Percentiles rank a stretch among this genome's conserved stretches.
Evolutionary conservation across 768 basidiomycete species (phyloP).

Genomic region (Pulveroboletus sp.): DNA sequence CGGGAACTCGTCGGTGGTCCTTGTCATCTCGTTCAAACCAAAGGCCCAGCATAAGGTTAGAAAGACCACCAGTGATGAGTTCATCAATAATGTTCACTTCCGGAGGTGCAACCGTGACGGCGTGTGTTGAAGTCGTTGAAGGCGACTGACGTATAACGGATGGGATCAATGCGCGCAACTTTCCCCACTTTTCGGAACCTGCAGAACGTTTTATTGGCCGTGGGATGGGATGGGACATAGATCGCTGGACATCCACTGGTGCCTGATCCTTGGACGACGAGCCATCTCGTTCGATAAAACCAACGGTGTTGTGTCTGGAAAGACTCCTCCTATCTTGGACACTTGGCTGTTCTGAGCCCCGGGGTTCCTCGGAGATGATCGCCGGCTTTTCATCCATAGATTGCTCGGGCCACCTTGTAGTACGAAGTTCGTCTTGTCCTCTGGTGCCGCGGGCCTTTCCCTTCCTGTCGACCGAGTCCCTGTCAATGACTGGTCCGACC

Average conservation of each 20-base stretch:
- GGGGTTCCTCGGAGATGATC: conserved; percentile 29
- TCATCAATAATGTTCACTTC: conserved; percentile 80
- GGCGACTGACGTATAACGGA: conserved; percentile 41
- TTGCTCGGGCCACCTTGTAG: conserved; percentile 54
- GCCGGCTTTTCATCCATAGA: conserved; percentile 45
- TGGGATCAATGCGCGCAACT: conserved; percentile 65
- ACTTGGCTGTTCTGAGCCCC: conserved; percentile 18
- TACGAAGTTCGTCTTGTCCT: conserved; percentile 48
- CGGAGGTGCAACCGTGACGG: conserved; percentile 47
- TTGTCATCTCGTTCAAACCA: conserved; percentile 90
- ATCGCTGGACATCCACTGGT: conserved; percentile 11
- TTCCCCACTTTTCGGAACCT: conserved; percentile 52
- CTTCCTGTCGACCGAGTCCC: conserved; percentile 46
- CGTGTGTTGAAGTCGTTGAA: conserved; percentile 37
- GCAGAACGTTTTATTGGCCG: conserved; percentile 18
- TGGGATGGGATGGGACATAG: conserved; percentile 30
- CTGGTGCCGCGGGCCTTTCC: conserved; percentile 52
- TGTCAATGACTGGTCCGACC: conserved; percentile 28
- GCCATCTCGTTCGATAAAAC: neutral
- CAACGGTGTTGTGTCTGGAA: conserved; percentile 9
- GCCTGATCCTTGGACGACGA: conserved; percentile 4
- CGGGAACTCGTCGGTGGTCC: conserved; percentile 74
- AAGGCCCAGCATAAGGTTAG: conserved; percentile 72
- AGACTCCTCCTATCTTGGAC: conserved; percentile 26
- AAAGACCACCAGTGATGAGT: conserved; percentile 76